Evolutionary conservation across 2,329 filamentous ascomycete species (phyloP).

Genomic region (Colletotrichum sidae): DNA sequence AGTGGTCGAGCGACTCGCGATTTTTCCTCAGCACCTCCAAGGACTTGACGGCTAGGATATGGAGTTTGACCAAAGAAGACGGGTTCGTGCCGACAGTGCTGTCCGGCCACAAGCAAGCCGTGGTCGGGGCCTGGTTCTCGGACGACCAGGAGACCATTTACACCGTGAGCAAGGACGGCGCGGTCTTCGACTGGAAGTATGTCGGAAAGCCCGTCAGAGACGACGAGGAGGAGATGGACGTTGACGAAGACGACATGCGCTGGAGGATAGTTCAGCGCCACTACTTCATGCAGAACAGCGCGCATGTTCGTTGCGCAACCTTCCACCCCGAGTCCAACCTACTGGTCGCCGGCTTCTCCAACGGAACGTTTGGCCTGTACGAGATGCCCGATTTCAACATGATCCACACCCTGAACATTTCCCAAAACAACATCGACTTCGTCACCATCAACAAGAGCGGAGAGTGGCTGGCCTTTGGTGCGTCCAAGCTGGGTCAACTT

Average conservation of each 20-base stretch:
- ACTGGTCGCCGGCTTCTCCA: slow-evolving; percentile 97
- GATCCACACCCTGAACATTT: slow-evolving; percentile 93
- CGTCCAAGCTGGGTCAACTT: slow-evolving; percentile 94
- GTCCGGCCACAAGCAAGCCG: slow-evolving; percentile 88
- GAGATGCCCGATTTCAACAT: slow-evolving; percentile 96
- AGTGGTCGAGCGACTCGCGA: slow-evolving; percentile 96
- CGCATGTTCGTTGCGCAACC: slow-evolving; percentile 88
- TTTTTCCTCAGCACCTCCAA: slow-evolving; percentile 95
- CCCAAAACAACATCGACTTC: slow-evolving; percentile 95
- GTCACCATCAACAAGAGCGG: slow-evolving; percentile 94
- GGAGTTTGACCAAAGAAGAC: slow-evolving; percentile 89
- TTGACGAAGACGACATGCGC: slow-evolving; percentile 73
- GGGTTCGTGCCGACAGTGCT: slow-evolving; percentile 91
- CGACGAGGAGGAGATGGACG: slow-evolving; percentile 70
- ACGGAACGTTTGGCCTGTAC: slow-evolving; percentile 92
- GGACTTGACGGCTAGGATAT: slow-evolving; percentile 93
- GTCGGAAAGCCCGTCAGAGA: slow-evolving; percentile 67
- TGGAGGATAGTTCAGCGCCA: slow-evolving; percentile 94
- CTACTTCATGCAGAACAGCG: slow-evolving; percentile 93
- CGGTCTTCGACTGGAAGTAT: slow-evolving; percentile 94
- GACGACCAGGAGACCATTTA: slow-evolving; percentile 95
- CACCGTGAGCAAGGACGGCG: slow-evolving; percentile 97
- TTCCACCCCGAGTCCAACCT: slow-evolving; percentile 90
- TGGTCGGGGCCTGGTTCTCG: slow-evolving; percentile 97
- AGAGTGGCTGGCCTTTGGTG: slow-evolving; percentile 97